Evolutionary conservation across 768 basidiomycete genomes (phyloP).

Genomic region (Boletus rubropictus): DNA sequence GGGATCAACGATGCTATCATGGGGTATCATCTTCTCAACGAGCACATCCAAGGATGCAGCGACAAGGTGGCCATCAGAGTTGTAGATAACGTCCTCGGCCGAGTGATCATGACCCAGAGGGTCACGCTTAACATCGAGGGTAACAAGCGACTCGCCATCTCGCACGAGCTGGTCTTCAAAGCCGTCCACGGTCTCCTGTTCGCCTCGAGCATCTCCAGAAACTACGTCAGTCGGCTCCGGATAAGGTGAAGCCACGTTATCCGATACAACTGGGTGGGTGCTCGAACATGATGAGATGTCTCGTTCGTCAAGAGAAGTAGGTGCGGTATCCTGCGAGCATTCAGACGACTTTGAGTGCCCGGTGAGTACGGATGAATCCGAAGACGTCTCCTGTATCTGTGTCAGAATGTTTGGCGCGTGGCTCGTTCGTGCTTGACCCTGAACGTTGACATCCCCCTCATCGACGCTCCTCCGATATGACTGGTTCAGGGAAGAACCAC

Average conservation of each 20-base stretch:
- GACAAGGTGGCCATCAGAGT: constrained; percentile 82
- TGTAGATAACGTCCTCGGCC: constrained; percentile 82
- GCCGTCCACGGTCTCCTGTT: constrained; percentile 27
- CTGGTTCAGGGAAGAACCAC: constrained; percentile 34
- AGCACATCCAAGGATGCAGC: constrained; percentile 85
- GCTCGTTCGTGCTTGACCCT: constrained; percentile 37
- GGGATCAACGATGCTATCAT: constrained; percentile 84
- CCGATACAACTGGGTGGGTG: constrained; percentile 25
- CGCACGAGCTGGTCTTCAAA: constrained; percentile 53
- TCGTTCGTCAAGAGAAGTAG: constrained; percentile 45
- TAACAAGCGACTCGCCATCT: constrained; percentile 47
- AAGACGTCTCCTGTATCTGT: constrained; percentile 39
- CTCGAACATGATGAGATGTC: constrained; percentile 30
- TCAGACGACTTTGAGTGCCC: constrained; percentile 41
- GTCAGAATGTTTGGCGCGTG: constrained; percentile 12
- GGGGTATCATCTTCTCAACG: constrained; percentile 97
- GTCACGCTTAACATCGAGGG: constrained; percentile 35
- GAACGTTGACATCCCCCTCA: constrained; percentile 60
- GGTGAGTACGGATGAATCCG: constrained; percentile 43
- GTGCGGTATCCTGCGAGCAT: constrained; percentile 43
- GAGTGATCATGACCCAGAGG: constrained; percentile 68
- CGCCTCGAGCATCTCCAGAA: constrained; percentile 45
- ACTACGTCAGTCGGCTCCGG: constrained; percentile 38
- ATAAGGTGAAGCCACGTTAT: constrained; percentile 26
- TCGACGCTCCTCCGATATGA: constrained; percentile 37